Base-by-base conservation (phyloP, 2,329 filamentous ascomycete genomes). In the Ascosphaera pollenicola region DNA sequence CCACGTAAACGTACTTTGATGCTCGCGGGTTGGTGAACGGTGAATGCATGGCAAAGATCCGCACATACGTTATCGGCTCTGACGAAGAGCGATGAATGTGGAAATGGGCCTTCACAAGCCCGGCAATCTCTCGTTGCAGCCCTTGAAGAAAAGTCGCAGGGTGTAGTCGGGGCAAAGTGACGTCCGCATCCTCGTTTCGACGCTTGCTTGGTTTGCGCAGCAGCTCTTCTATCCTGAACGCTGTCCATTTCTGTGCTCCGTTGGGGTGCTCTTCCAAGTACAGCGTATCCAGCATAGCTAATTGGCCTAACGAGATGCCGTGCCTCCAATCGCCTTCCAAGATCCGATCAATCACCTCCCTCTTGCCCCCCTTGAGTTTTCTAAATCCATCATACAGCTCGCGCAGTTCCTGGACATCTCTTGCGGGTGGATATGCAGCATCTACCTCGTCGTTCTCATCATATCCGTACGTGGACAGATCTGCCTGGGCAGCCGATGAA, bases 81-180 rank as follows among this genome's bases (percentile, higher is more conserved):
- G 66, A 64, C 39, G 69, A 65, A 39, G 79, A 76, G n/a, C 76
- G 70, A 46, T 78, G 74, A 43, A 89, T 70, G 48, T 81, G 76
- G 54, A 82, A 89, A 56, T 91, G 80, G 3, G 79, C 78, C 55
- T 89, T 91, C 47, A 85, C 70, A 42, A 89, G 69, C 1, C 82
- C 79, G 1, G 81, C 64, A 15, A 84, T 68, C 50, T 85, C 75
- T 32, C 65, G 64, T 47, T 85, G 78, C 2, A 93, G 69, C 46
- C 76, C 78, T 45, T 72, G 70, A 30, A 91, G 63, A 54, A 92
- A 92, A 0, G 77, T 80, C 3, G 78, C 73, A 1, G 81, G 78
- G 49, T 91, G 80, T 49, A 89, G 81, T 13, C 77, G 73, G 8
- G 82, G 81, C 16, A 69, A 52, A 45, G 56, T 54, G 42, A 24